Conservation (phyloP, 371 early-diverging fungal species). For the Lichtheimia corymbifera region DNA sequence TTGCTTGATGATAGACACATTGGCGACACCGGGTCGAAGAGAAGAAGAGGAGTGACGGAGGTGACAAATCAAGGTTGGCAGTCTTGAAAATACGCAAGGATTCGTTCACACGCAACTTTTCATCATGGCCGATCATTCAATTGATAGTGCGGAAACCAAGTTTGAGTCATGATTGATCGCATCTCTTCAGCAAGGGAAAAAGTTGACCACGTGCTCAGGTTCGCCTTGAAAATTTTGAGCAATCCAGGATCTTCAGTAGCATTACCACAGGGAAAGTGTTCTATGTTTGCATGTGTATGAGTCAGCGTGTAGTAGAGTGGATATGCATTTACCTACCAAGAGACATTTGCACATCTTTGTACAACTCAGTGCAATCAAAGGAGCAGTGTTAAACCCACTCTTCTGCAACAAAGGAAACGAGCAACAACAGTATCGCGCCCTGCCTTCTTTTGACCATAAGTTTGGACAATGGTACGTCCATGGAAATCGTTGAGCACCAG, state of each 20-base stretch:
- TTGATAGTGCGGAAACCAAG: conserved; percentile 92
- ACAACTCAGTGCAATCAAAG: conserved; percentile 95
- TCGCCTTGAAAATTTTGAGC: conserved; percentile 90
- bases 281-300: background rate
- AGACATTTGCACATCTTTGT: conserved; percentile 89
- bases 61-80: conserved; percentile 87
- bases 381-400: conserved; percentile 98
- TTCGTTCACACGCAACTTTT: conserved; percentile 78
- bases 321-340: conserved; percentile 24
- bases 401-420: conserved; percentile 95
- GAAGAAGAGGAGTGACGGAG: conserved; percentile 84
- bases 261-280: conserved; percentile 96
- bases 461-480: conserved; percentile 93
- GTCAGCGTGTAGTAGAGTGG: background rate
- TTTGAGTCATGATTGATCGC: conserved; percentile 89
- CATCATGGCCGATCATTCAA: conserved; percentile 95
- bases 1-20: conserved; percentile 78
- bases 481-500: conserved; percentile 93
- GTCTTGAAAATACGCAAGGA: conserved; percentile 63
- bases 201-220: conserved; percentile 97
- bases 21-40: conserved; percentile 89
- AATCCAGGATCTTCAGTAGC: conserved; percentile 96
- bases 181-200: conserved; percentile 96
- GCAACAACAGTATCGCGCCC: conserved; percentile 95
- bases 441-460: conserved; percentile 97